phyloP scores from a whole-genome alignment of 2,329 filamentous ascomycete genomes.

The Pezicula rhizophila region DNA sequence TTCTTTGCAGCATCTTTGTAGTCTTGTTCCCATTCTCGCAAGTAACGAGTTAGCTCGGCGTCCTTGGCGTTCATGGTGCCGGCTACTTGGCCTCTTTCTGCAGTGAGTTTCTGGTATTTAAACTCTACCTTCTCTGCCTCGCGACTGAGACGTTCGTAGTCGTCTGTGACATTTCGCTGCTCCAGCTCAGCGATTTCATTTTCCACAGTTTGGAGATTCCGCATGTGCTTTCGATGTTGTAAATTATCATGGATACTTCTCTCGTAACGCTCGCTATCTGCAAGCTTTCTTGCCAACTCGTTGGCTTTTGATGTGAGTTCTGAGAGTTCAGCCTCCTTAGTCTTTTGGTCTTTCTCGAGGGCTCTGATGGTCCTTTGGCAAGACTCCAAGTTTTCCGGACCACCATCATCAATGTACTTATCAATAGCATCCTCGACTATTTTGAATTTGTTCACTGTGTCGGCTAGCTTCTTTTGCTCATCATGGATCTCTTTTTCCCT shows the following conservation, averaged over 20 bases:
- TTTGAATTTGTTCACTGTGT: constrained; percentile 71
- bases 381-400: constrained; percentile 61
- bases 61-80: constrained; percentile 81
- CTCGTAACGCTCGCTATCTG: constrained; percentile 75
- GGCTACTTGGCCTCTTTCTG: constrained; percentile 67
- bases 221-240: constrained; percentile 70
- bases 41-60: constrained; percentile 65
- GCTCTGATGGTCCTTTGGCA: constrained; percentile 64
- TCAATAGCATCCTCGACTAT: constrained; percentile 72
- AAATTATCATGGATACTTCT: constrained; percentile 87
- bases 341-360: constrained; percentile 60
- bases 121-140: constrained; percentile 65
- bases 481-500: constrained; percentile 68
- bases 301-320: constrained; percentile 67
- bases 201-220: constrained; percentile 60
- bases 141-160: constrained; percentile 66
- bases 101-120: constrained; percentile 62
- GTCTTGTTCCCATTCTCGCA: constrained; percentile 76
- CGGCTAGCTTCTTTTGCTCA: constrained; percentile 64
- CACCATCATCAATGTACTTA: constrained; percentile 71
- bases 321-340: constrained; percentile 61
- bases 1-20: constrained; percentile 76
- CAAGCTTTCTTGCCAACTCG: constrained; percentile 68
- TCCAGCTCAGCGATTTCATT: constrained; percentile 70
- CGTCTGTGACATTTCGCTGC: constrained; percentile 72